Evolutionary conservation across 169 alveolate species (phyloP).

Genomic region (Cryptosporidium sp.): DNA sequence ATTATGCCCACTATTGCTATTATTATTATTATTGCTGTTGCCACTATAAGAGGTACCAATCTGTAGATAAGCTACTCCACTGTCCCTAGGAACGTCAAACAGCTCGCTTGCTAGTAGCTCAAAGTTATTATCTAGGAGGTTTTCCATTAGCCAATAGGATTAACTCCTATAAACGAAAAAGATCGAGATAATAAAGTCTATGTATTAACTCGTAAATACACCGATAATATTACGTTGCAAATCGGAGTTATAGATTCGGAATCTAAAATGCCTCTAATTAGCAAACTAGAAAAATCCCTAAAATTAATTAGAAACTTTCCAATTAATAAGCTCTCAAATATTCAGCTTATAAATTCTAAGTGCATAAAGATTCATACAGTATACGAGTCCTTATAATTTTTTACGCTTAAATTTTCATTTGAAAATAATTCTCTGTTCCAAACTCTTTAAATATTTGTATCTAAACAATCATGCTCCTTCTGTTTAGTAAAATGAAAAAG

Average conservation of each 20-base stretch:
- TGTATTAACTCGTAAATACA: constrained; percentile 31
- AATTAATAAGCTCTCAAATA: constrained; percentile 2
- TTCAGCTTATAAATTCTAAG: neutral
- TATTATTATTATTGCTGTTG: neutral
- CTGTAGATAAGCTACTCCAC: constrained; percentile 31
- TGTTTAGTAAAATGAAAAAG: neutral
- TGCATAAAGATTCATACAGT: constrained; percentile 29
- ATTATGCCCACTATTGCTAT: neutral
- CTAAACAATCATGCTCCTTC: constrained; percentile 29
- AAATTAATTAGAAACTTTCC: constrained; percentile 8
- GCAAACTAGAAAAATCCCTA: constrained; percentile 5
- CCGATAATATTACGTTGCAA: neutral
- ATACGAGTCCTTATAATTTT: neutral
- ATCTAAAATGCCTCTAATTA: neutral
- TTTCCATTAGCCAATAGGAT: constrained; percentile 55
- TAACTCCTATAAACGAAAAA: constrained; percentile 12
- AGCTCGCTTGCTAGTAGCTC: constrained; percentile 53
- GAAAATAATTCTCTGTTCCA: constrained; percentile 28
- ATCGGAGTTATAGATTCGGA: neutral
- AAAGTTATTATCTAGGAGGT: constrained; percentile 57
- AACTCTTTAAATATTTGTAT: constrained; percentile 7
- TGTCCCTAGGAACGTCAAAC: constrained; percentile 49
- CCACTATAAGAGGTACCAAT: constrained; percentile 2
- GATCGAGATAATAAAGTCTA: neutral
- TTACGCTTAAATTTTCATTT: constrained; percentile 12